Conservation (phyloP, 805 yeast species). For the Barnettozyma botsteinii region DNA sequence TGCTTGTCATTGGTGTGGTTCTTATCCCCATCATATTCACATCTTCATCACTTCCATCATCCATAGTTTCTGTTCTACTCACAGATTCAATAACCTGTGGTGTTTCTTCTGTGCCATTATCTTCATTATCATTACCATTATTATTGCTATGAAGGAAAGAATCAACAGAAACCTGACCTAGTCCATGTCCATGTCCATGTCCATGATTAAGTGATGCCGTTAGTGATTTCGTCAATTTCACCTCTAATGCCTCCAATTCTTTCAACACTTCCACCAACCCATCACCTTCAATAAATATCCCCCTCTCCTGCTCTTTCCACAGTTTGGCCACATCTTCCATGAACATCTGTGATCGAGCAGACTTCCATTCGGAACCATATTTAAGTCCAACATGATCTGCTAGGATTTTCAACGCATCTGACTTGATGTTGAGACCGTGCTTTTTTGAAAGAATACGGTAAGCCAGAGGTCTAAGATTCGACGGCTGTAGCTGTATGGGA, state of each 20-base stretch:
- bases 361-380: slow-evolving; percentile 86
- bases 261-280: slow-evolving; percentile 58
- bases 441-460: slow-evolving; percentile 87
- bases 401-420: slow-evolving; percentile 69
- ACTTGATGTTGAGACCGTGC: slow-evolving; percentile 84
- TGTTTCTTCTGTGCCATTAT: not conserved
- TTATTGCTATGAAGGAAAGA: slow-evolving; percentile 5
- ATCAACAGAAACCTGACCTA: slow-evolving; percentile 11
- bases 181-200: slow-evolving; percentile 4
- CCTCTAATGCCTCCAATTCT: slow-evolving; percentile 38
- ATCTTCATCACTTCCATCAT: slow-evolving; percentile 18
- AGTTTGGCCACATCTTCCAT: slow-evolving; percentile 71
- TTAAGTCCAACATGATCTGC: slow-evolving; percentile 70
- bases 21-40: slow-evolving; percentile 2
- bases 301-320: slow-evolving; percentile 90
- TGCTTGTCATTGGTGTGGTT: slow-evolving; percentile 23
- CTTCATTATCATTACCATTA: not conserved
- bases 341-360: slow-evolving; percentile 51
- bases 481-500: slow-evolving; percentile 74
- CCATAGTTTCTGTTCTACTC: slow-evolving; percentile 10
- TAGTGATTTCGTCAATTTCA: slow-evolving; percentile 12
- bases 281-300: slow-evolving; percentile 75
- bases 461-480: slow-evolving; percentile 85
- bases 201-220: no score
- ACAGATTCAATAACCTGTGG: not conserved